Conservation (phyloP, 257 asterid genomes). For the Plectranthus barbatus region DNA sequence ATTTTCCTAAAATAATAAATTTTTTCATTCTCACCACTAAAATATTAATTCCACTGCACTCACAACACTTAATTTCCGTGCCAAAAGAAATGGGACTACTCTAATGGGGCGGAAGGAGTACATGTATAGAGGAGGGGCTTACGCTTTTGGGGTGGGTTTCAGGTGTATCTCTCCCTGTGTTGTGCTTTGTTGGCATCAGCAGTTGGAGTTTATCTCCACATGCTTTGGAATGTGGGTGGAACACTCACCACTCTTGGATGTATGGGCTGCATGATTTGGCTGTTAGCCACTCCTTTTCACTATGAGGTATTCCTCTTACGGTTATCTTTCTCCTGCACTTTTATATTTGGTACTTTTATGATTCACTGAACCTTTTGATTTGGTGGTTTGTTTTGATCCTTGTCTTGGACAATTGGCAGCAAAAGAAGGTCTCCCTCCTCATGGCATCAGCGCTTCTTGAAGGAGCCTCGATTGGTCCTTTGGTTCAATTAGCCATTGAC, state of each 20-base stretch:
- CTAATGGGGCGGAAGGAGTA: no score
- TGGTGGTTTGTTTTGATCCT: not conserved
- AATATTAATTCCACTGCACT: no score
- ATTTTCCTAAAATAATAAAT: no score
- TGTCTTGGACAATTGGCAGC: constrained; percentile 34
- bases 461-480: constrained; percentile 85
- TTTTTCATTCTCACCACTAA: no score
- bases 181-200: constrained; percentile 82
- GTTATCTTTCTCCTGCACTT: not conserved
- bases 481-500: constrained; percentile 60
- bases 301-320: constrained; percentile 42
- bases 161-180: constrained; percentile 88
- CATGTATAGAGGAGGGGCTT: not conserved
- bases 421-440: constrained; percentile 63
- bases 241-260: constrained; percentile 60
- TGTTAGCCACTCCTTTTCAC: constrained; percentile 45
- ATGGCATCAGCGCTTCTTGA: constrained; percentile 72
- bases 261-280: constrained; percentile 60
- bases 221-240: constrained; percentile 88
- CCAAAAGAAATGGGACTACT: no score
- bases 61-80: no score
- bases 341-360: not conserved
- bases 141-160: constrained; percentile 6
- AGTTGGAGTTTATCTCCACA: constrained; percentile 76
- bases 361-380: not conserved